These are phyloP conservation scores for Penicillium ochrochloron DNA, from an alignment of 495 filamentous ascomycete species.

Conservation along the genomic window DNA sequence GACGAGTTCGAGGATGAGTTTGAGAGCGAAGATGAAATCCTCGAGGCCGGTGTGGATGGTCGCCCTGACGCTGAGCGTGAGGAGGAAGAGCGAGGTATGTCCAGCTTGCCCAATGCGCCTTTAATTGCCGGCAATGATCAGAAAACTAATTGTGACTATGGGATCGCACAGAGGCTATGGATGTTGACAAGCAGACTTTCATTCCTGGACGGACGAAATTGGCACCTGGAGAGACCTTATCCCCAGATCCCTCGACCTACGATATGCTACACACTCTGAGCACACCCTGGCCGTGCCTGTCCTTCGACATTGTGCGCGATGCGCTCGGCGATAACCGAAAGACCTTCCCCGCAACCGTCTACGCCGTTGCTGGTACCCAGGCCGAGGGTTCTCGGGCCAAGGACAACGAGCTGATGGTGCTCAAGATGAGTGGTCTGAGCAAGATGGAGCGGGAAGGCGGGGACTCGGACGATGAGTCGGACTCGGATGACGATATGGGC, in stretches of 20 bases:
- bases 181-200: slow-evolving; percentile 88
- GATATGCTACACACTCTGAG: slow-evolving; percentile 93
- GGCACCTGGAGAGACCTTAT: slow-evolving; percentile 83
- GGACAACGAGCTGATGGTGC: slow-evolving; percentile 91
- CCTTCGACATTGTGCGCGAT: slow-evolving; percentile 91
- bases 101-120: background rate
- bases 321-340: slow-evolving; percentile 87
- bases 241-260: slow-evolving; percentile 89
- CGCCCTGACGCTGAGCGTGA: slow-evolving; percentile 91
- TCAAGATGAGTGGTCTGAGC: slow-evolving; percentile 90
- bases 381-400: slow-evolving; percentile 72
- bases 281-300: slow-evolving; percentile 94
- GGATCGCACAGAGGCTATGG: slow-evolving; percentile 69
- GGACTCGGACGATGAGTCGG: slow-evolving; percentile 75
- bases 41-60: slow-evolving; percentile 93
- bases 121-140: background rate
- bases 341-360: slow-evolving; percentile 89
- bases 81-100: slow-evolving; percentile 72
- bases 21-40: slow-evolving; percentile 93
- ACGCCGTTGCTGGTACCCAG: slow-evolving; percentile 92
- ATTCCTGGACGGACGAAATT: slow-evolving; percentile 89
- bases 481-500: slow-evolving; percentile 74
- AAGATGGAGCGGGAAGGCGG: slow-evolving; percentile 78
- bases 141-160: slow-evolving; percentile 11
- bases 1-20: slow-evolving; percentile 97